Base-by-base conservation (phyloP, 371 early-diverging fungal genomes). In the Fennellomyces sp. region DNA sequence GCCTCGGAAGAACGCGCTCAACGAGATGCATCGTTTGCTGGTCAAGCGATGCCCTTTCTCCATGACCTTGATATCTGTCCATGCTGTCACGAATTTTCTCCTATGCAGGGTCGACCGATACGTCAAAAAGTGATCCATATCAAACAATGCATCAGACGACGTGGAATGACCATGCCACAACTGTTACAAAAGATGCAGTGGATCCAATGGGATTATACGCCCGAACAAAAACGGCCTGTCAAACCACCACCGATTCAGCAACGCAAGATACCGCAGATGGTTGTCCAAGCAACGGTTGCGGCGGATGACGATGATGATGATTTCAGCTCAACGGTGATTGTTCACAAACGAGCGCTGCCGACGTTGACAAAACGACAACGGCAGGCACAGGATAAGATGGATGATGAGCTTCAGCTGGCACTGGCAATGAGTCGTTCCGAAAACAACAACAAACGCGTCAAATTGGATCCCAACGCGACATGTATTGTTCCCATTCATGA, bases 151-250 rank as follows among this genome's bases (percentile, higher is more conserved):
- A 48, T 58, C 17, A 64, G 48, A 31, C 51, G 49, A 21, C 42
- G 39, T 17, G 30, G 42, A 6, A 33, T 71, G 26, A 58, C 63
- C 17, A 48, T 64, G 12, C 29, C 58, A 10, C 58, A 65, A 19
- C 51, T 70, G 41, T 23, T 67, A n/a, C 61, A 59, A 21, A 61
- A 61, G 15, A 45, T 66, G 17, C 65, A 62, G 21, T 76, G 76
- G 76, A 64, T 69, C 26, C 64, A 65, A 19, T 76, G 73, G 66
- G 76, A 73, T 12, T 70, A 76, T 49, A 29, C 28, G 15, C 68
- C 65, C 10, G 28, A 51, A 15, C 36, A 52, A 48, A 21, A 31
- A n/a, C 55, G 55, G 7, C 1, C 7, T 7, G 39, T 6, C n/a
- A n/a, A n/a, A 39, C 7, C 3, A 15, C 13, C 19, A 10, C 49